A percentile compares a stretch with the other conserved stretches of the same genome.
Evolutionary conservation across 2,329 filamentous ascomycete genomes (phyloP).

Genomic region (Cladosporium sp.): DNA sequence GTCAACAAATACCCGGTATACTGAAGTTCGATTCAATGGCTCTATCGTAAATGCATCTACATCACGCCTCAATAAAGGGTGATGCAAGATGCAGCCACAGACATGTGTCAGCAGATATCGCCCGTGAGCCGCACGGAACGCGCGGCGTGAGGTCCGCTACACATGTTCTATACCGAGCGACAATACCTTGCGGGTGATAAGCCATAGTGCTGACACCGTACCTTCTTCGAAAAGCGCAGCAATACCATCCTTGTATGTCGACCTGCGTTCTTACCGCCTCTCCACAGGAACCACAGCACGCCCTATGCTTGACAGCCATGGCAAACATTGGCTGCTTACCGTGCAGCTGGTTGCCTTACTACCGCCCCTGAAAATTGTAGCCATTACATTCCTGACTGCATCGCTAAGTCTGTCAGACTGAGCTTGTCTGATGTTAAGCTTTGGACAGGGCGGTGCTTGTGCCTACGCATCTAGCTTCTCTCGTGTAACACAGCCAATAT

Average conservation of each 20-base stretch:
- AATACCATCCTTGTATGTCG: background rate
- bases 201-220: background rate
- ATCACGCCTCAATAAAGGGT: background rate
- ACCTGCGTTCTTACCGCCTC: background rate
- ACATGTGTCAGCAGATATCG: slow-evolving; percentile 2
- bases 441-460: background rate
- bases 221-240: background rate
- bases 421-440: slow-evolving; percentile 7
- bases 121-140: slow-evolving; percentile 7
- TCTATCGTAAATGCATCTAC: background rate
- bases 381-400: slow-evolving; percentile 9
- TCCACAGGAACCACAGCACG: background rate
- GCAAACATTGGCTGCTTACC: background rate
- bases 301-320: background rate
- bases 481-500: background rate
- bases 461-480: background rate
- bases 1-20: background rate
- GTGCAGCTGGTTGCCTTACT: background rate
- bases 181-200: background rate
- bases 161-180: background rate
- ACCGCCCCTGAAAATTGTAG: background rate
- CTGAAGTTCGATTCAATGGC: background rate
- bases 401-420: slow-evolving; percentile 4
- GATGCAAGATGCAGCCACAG: background rate
- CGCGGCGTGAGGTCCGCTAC: background rate